These are phyloP conservation scores for Solanum verrucosum DNA, from an alignment of 257 asterid species.

Conservation along the genomic window DNA sequence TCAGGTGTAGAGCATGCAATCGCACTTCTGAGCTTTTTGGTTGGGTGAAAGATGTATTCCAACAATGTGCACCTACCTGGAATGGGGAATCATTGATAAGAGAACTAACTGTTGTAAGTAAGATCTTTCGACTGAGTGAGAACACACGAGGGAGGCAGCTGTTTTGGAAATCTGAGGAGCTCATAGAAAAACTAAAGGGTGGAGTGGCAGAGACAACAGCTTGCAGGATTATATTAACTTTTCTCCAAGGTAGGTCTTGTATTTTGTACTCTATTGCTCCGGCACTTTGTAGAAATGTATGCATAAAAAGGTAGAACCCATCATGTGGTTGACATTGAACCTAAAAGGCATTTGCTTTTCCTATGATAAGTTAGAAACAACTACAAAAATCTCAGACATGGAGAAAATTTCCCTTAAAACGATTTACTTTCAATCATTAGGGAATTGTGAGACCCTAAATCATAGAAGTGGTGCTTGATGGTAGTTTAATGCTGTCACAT, in stretches of 20 bases:
- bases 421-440: background rate
- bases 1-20: constrained; percentile 82
- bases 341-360: background rate
- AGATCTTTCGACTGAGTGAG: constrained; percentile 77
- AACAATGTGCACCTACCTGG: constrained; percentile 95
- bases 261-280: background rate
- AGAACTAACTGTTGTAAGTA: constrained; percentile 79
- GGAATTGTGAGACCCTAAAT: background rate
- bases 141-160: constrained; percentile 71
- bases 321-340: background rate
- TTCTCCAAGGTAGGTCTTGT: constrained; percentile 67
- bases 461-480: background rate
- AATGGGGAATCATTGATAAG: constrained; percentile 72
- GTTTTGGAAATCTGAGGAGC: constrained; percentile 77
- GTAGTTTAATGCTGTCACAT: background rate
- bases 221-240: constrained; percentile 47
- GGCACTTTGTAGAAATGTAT: background rate
- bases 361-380: background rate
- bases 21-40: constrained; percentile 83
- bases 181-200: constrained; percentile 56
- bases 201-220: constrained; percentile 58
- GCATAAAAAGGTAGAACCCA: background rate
- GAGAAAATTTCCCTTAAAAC: background rate
- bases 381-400: background rate
- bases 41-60: constrained; percentile 94